phyloP scores from a whole-genome alignment of 345 rosid genomes.

The Gossypium bickii region DNA sequence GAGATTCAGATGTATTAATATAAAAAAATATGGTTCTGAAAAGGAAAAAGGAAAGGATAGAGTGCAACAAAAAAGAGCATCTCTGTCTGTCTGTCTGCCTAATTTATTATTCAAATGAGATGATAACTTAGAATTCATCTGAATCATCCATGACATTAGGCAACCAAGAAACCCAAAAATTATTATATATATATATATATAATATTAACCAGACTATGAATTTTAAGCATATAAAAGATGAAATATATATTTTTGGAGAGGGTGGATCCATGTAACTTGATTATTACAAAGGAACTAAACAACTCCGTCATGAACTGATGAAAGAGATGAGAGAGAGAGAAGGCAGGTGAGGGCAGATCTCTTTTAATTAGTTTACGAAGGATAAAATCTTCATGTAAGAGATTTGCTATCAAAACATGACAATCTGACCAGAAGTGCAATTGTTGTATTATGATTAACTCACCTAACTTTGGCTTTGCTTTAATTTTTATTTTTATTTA shows the following conservation, averaged over 20 bases:
- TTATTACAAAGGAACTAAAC: slow-evolving; percentile 16
- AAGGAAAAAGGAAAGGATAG: not conserved
- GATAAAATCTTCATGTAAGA: slow-evolving; percentile 21
- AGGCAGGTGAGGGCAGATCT: not conserved
- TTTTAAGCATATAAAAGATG: not conserved
- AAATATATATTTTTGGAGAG: not conserved
- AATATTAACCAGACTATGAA: not conserved
- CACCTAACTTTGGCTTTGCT: slow-evolving; percentile 19
- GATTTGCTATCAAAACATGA: slow-evolving; percentile 31
- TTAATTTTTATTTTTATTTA: not conserved
- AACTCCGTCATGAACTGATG: not conserved
- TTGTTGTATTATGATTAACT: slow-evolving; percentile 22
- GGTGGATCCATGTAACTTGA: slow-evolving; percentile 10
- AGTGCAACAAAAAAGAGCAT: slow-evolving; percentile 13
- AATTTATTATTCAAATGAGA: not conserved
- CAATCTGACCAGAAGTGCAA: slow-evolving; percentile 26
- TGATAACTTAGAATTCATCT: not conserved
- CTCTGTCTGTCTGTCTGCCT: slow-evolving; percentile 13
- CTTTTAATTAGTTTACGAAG: slow-evolving; percentile 1
- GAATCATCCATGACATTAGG: slow-evolving; percentile 3
- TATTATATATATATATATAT: not conserved
- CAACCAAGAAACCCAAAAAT: not conserved
- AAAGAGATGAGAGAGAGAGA: not conserved
- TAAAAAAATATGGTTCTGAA: not conserved
- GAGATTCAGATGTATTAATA: slow-evolving; percentile 8